These are phyloP conservation scores for Tulasnella sp. DNA, from an alignment of 768 basidiomycete species.

Conservation along the genomic window DNA sequence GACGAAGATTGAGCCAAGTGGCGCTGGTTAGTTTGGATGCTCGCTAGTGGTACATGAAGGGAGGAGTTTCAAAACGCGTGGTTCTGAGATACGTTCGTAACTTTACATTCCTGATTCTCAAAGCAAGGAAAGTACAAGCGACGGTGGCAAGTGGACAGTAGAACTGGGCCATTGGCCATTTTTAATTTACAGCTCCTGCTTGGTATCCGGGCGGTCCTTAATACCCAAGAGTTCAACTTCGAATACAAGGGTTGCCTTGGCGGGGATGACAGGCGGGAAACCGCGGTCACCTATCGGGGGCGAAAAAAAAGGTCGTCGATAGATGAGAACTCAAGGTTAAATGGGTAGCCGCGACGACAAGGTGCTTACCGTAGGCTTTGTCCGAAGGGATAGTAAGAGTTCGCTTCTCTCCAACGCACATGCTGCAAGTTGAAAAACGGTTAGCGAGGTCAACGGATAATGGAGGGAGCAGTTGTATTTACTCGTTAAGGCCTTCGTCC, in stretches of 20 bases:
- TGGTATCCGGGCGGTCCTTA: slow-evolving; percentile 28
- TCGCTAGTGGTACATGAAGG: background rate
- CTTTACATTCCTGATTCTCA: background rate
- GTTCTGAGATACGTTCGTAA: background rate
- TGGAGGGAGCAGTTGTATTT: background rate
- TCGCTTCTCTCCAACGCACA: slow-evolving; percentile 85
- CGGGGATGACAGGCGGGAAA: slow-evolving; percentile 67
- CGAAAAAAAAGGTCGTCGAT: background rate
- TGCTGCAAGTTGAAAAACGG: slow-evolving; percentile 35
- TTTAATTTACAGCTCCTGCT: slow-evolving; percentile 1
- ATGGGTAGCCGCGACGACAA: background rate
- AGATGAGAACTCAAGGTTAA: too few relatives aligned
- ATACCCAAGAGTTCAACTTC: slow-evolving; percentile 75
- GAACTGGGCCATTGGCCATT: background rate
- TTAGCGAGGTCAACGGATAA: background rate
- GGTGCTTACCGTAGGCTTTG: slow-evolving; percentile 70
- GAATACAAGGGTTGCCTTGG: slow-evolving; percentile 73
- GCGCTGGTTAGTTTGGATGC: too few relatives aligned
- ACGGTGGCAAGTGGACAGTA: background rate
- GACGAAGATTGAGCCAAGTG: background rate
- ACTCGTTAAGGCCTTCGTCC: slow-evolving; percentile 65
- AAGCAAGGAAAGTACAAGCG: background rate
- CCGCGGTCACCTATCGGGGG: slow-evolving; percentile 54
- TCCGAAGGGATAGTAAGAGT: slow-evolving; percentile 75
- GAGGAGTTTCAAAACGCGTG: background rate